A percentile compares a stretch with the other conserved stretches of the same genome.
Conservation (phyloP, 2,329 filamentous ascomycete species). For the Pseudogymnoascus sp. region DNA sequence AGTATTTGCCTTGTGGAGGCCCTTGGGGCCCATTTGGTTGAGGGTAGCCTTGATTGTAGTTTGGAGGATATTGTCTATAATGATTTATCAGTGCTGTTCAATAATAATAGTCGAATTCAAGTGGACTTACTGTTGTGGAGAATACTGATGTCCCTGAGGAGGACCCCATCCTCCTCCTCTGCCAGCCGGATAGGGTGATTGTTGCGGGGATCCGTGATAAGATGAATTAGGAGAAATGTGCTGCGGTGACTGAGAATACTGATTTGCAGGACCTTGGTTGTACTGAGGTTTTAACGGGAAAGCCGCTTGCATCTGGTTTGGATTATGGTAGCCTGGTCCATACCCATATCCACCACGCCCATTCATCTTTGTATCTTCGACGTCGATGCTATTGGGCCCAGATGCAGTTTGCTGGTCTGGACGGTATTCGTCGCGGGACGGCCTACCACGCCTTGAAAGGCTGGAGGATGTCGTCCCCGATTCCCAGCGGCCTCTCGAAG, state of each 20-base stretch:
- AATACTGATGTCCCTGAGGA: constrained; percentile 36
- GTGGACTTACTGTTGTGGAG: constrained; percentile 42
- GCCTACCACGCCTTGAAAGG: constrained; percentile 18
- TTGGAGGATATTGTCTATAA: constrained; percentile 54
- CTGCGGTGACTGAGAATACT: constrained; percentile 52
- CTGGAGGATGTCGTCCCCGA: constrained; percentile 20
- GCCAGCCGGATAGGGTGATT: constrained; percentile 51
- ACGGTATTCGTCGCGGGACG: constrained; percentile 24
- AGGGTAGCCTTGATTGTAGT: constrained; percentile 50
- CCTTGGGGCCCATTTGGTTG: constrained; percentile 40
- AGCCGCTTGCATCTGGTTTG: constrained; percentile 31
- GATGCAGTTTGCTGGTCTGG: constrained; percentile 24
- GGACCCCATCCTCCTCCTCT: constrained; percentile 45
- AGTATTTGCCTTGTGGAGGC: constrained; percentile 43
- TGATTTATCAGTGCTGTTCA: constrained; percentile 30
- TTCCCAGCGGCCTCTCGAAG: constrained; percentile 20
- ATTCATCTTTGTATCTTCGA: constrained; percentile 30
- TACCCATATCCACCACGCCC: constrained; percentile 29
- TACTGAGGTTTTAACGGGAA: constrained; percentile 31
- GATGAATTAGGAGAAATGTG: constrained; percentile 47
- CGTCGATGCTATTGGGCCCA: constrained; percentile 31
- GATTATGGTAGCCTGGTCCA: constrained; percentile 30
- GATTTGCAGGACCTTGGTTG: constrained; percentile 31
- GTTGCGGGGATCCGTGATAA: constrained; percentile 54
- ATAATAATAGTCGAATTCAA: constrained; percentile 18